These are phyloP conservation scores for Lactarius quietus DNA, from an alignment of 768 basidiomycete species.

Conservation along the genomic window DNA sequence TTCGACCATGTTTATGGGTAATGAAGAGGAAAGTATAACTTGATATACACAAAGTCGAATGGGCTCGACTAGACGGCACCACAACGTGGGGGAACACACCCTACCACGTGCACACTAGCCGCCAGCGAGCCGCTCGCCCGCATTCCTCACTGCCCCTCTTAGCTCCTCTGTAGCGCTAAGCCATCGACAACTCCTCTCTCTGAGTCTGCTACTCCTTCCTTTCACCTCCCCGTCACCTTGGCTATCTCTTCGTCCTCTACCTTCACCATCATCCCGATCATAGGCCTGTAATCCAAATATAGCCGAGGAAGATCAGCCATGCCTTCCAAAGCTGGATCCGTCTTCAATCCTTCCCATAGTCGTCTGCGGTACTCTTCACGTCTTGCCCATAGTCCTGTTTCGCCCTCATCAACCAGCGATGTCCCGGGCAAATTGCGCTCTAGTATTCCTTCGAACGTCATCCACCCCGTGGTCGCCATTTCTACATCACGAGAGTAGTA, in stretches of 20 bases:
- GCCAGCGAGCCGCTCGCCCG: constrained; percentile 20
- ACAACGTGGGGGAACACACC: constrained; percentile 14
- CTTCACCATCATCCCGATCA: constrained; percentile 58
- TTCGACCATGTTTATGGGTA: constrained; percentile 24
- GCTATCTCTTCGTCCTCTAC: constrained; percentile 57
- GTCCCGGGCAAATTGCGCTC: constrained; percentile 3
- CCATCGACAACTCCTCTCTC: constrained; percentile 50
- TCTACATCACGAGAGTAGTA: constrained; percentile 21
- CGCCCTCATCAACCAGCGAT: constrained; percentile 6
- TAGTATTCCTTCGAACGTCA: constrained; percentile 10
- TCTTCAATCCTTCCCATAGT: constrained; percentile 42
- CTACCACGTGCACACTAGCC: constrained; percentile 14
- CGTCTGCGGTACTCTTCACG: constrained; percentile 21
- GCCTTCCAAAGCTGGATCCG: constrained; percentile 38
- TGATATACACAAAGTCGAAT: not conserved
- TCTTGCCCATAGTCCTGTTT: constrained; percentile 3
- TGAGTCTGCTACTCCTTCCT: constrained; percentile 38
- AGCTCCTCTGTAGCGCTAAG: constrained; percentile 39
- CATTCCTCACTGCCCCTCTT: constrained; percentile 24
- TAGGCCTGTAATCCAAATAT: constrained; percentile 68
- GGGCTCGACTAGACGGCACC: not conserved
- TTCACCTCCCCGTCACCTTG: constrained; percentile 21
- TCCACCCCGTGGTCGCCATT: constrained; percentile 8
- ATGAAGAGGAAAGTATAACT: constrained; percentile 12
- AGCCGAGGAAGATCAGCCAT: constrained; percentile 41